A percentile compares a stretch with the other conserved stretches of the same genome.
Evolutionary conservation across 169 alveolate genomes (phyloP).

Genomic region (Eimeria maxima): DNA sequence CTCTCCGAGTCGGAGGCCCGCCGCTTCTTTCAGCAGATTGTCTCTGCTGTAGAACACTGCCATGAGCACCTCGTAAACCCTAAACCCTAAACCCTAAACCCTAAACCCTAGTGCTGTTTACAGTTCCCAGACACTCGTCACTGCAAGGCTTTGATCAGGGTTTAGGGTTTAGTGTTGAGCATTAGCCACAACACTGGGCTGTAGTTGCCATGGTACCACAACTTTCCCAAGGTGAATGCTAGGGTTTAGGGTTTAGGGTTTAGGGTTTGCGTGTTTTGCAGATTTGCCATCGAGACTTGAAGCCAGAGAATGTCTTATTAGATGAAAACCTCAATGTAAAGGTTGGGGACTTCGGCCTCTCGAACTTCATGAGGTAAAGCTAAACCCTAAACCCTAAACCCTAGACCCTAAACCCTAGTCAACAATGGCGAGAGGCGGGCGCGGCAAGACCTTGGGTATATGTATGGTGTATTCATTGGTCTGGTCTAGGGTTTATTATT

Average conservation of each 20-base stretch:
- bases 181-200: no score
- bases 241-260: slow-evolving; percentile 47
- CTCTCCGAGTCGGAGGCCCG: slow-evolving; percentile 90
- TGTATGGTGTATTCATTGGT: background rate
- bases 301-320: slow-evolving; percentile 96
- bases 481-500: background rate
- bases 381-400: background rate
- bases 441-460: background rate
- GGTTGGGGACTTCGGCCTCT: slow-evolving; percentile 97
- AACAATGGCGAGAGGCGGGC: background rate
- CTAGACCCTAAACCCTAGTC: slow-evolving; percentile 27
- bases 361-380: slow-evolving; percentile 85
- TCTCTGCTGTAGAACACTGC: slow-evolving; percentile 95
- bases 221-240: background rate
- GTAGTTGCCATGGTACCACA: no score
- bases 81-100: slow-evolving; percentile 44
- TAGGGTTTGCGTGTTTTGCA: slow-evolving; percentile 28
- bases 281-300: slow-evolving; percentile 94
- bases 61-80: slow-evolving; percentile 86
- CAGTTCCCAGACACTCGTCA: background rate
- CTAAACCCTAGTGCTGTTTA: background rate
- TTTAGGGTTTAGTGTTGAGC: background rate
- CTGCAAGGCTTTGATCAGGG: background rate
- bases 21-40: slow-evolving; percentile 94
- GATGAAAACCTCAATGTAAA: slow-evolving; percentile 91